Base-by-base conservation (phyloP, 768 basidiomycete species). In the Termitomyces bulborhizus region DNA sequence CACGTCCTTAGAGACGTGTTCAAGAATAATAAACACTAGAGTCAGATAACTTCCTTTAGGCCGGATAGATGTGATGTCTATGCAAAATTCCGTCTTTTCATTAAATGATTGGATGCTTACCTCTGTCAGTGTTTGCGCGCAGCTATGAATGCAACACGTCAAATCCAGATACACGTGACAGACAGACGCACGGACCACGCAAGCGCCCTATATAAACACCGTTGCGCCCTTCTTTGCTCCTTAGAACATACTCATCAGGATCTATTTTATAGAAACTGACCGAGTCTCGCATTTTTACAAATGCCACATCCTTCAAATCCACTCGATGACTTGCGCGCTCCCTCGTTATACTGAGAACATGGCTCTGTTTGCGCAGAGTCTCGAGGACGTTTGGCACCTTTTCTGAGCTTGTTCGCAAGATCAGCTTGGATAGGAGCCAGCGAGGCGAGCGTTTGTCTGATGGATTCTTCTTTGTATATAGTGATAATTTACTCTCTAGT, bases 251-350 rank as follows among this genome's bases (percentile, higher is more conserved):
- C 62, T 64, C 63, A 64, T 64, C 63, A 64, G 63, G 63, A 64
- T 64, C 63, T 64, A 64, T 64, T 64, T 62, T 64, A 64, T 64
- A 64, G 63, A 62, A 62, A 64, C 63, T 64, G 63, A 64, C 63
- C 63, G 63, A 64, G 63, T 62, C 63, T 64, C 63, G 63, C 63
- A 64, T 64, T 64, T 64, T 64, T 62, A 64, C 63, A 64, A 64
- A 64, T 64, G 63, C 63, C 63, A 27, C 63, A 64, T 62, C 62
- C 61, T 64, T 64, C 61, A 64, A 60, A 63, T 64, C 63, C 63
- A 62, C 62, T 64, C 58, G 63, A 64, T 64, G 63, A 64, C 62
- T 53, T 62, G 24, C 54, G 56, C 62, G 60, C 59, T 63, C 63
- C 55, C 62, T 64, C 63, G 63, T 64, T 59, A 29, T 43, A 64